Conservation (phyloP, 176 grass and related monocot species). For the Eremochloa ophiuroides region DNA sequence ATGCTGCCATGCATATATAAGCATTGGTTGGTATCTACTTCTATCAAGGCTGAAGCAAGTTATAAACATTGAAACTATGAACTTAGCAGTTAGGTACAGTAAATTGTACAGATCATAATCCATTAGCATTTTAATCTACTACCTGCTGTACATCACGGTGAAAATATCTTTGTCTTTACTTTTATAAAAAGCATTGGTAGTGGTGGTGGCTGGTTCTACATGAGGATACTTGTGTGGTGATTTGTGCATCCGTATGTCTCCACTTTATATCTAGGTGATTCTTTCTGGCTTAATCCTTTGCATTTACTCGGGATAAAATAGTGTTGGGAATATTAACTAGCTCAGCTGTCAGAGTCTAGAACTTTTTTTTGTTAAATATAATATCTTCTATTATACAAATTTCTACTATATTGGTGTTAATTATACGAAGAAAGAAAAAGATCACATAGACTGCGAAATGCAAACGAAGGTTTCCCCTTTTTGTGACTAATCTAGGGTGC, state of each 20-base stretch:
- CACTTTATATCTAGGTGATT: not conserved
- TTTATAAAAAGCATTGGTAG: not conserved
- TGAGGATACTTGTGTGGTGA: not conserved
- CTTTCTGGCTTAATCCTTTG: not conserved
- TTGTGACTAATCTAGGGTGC: not conserved
- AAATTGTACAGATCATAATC: not conserved
- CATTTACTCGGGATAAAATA: not conserved
- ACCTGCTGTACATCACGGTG: not conserved
- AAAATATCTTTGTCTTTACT: not conserved
- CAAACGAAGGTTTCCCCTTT: constrained; percentile 5
- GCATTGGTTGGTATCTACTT: not conserved
- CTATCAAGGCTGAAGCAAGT: not conserved
- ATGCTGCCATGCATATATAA: not conserved
- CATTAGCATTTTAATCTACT: not conserved
- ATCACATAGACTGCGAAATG: not conserved
- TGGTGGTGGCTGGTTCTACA: not conserved
- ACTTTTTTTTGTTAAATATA: not conserved
- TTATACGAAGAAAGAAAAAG: not conserved
- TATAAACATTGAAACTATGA: not conserved
- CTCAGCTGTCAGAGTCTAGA: not conserved
- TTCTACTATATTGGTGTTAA: not conserved
- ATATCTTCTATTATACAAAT: not conserved
- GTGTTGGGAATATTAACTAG: not conserved
- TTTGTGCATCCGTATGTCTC: not conserved
- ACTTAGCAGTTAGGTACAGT: not conserved